phyloP scores from a whole-genome alignment of 2,329 filamentous ascomycete species.

The Falciphora oryzae region DNA sequence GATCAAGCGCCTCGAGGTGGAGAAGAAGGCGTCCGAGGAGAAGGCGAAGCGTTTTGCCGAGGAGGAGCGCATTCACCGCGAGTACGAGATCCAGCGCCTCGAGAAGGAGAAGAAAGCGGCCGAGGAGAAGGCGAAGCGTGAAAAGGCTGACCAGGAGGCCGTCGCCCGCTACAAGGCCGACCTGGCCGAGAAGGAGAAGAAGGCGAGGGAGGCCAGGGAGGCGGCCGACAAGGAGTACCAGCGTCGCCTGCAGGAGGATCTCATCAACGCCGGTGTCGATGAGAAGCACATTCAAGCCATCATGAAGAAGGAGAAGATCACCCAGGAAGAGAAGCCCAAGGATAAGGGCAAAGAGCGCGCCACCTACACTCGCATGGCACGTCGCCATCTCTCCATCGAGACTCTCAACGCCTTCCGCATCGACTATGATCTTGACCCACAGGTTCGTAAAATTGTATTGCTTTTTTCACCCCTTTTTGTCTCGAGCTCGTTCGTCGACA shows the following conservation, averaged over 20 bases:
- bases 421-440: constrained; percentile 41
- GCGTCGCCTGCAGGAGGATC: constrained; percentile 49
- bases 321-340: constrained; percentile 25
- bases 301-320: constrained; percentile 47
- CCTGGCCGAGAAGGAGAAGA: constrained; percentile 40
- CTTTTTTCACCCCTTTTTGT: neutral
- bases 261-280: constrained; percentile 52
- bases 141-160: constrained; percentile 43
- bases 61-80: constrained; percentile 45
- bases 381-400: constrained; percentile 56
- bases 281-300: constrained; percentile 55
- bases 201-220: constrained; percentile 42
- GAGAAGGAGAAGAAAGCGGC: constrained; percentile 38
- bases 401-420: constrained; percentile 50
- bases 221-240: constrained; percentile 48
- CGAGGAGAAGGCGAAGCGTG: constrained; percentile 36
- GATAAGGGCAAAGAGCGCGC: constrained; percentile 39
- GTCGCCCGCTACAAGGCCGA: constrained; percentile 48
- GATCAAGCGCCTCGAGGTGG: constrained; percentile 39
- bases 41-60: constrained; percentile 38
- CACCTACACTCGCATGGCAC: constrained; percentile 59
- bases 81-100: constrained; percentile 43
- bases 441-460: neutral
- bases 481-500: neutral
- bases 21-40: constrained; percentile 39